Evolutionary conservation across 1,284 basidiomycete species (phyloP).

Genomic region (Malassezia psittaci): DNA sequence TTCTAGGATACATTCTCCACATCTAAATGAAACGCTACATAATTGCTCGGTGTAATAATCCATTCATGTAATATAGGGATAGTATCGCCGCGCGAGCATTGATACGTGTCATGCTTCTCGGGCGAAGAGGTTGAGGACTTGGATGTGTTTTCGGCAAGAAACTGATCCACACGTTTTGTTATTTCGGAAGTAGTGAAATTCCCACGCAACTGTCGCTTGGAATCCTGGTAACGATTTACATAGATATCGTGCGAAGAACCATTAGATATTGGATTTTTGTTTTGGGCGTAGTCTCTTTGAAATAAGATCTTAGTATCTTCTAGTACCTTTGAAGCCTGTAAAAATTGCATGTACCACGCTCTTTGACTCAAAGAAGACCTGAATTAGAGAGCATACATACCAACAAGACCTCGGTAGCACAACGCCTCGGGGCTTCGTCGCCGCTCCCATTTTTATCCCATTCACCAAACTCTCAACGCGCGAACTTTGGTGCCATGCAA

Average conservation of each 20-base stretch:
- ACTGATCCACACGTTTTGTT: background rate
- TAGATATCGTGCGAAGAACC: background rate
- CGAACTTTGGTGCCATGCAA: slow-evolving; percentile 6
- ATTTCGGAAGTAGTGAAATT: background rate
- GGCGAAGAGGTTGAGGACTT: background rate
- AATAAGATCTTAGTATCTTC: background rate
- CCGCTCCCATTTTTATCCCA: slow-evolving; percentile 9
- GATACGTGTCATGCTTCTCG: background rate
- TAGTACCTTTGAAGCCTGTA: background rate
- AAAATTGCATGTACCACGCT: slow-evolving; percentile 2
- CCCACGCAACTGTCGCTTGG: background rate
- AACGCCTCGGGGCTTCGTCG: background rate
- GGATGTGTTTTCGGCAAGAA: background rate
- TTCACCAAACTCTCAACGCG: slow-evolving; percentile 8
- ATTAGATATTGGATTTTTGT: background rate
- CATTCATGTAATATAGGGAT: background rate
- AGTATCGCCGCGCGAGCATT: too few species aligned
- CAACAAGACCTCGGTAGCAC: slow-evolving; percentile 3
- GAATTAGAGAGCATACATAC: background rate
- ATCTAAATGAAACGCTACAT: slow-evolving; percentile 1
- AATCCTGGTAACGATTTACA: background rate
- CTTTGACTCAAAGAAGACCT: slow-evolving; percentile 9
- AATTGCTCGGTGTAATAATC: slow-evolving; percentile 7
- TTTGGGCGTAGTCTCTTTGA: background rate
- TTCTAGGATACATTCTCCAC: background rate